These are phyloP conservation scores for Kodamaea anthophila DNA, from an alignment of 1,139 yeast genomes.

Conservation along the genomic window DNA sequence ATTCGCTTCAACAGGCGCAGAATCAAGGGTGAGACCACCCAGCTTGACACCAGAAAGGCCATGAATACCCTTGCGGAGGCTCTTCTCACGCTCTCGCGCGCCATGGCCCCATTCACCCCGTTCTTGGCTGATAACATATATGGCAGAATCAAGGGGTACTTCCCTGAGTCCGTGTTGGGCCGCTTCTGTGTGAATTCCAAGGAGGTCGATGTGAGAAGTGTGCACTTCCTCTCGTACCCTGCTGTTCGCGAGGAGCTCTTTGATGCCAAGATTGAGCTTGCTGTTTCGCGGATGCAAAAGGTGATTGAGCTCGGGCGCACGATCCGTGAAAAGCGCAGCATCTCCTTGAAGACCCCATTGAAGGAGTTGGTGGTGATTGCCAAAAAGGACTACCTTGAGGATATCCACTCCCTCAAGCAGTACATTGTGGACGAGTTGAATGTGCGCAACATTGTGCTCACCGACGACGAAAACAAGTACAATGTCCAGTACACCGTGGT, in stretches of 20 bases:
- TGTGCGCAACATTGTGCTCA: conserved; percentile 79
- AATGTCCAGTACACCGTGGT: conserved; percentile 90
- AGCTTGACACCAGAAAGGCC: conserved; percentile 77
- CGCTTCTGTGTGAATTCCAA: conserved; percentile 35
- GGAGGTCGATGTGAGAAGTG: conserved; percentile 63
- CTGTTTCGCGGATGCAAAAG: conserved; percentile 93
- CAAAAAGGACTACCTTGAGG: conserved; percentile 66
- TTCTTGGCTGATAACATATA: conserved; percentile 88
- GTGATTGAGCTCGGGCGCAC: conserved; percentile 95
- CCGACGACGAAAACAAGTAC: conserved; percentile 85
- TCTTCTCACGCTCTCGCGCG: conserved; percentile 78
- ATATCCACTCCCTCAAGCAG: conserved; percentile 67
- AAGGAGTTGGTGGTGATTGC: conserved; percentile 79
- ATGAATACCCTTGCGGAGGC: conserved; percentile 90
- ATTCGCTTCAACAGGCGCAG: conserved; percentile 97
- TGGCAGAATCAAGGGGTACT: conserved; percentile 61
- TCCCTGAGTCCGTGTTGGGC: conserved; percentile 49
- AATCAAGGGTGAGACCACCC: conserved; percentile 79
- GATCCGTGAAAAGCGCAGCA: conserved; percentile 91
- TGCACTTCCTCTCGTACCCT: conserved; percentile 91
- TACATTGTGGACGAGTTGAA: conserved; percentile 90
- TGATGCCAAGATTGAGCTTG: conserved; percentile 71
- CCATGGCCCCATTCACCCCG: conserved; percentile 99
- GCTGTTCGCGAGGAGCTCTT: conserved; percentile 74
- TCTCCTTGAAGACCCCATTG: conserved; percentile 92